Evolutionary conservation across 345 rosid species (phyloP).

Genomic region (Ceriops zippeliana): DNA sequence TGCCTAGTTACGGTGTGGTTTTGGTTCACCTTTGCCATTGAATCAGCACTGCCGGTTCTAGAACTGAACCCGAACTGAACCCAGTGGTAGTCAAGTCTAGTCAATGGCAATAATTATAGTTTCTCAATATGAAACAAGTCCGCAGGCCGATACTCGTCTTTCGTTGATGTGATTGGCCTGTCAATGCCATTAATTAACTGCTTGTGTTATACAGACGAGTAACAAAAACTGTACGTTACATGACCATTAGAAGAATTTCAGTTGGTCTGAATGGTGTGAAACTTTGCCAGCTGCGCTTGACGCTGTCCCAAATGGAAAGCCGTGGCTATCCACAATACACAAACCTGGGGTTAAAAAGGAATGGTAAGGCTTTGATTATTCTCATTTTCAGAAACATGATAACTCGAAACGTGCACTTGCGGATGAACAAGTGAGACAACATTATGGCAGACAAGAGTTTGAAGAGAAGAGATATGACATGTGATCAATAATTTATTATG

Average conservation of each 20-base stretch:
- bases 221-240: too few relatives aligned
- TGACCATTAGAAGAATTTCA: slow-evolving; percentile 11
- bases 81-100: too few relatives aligned
- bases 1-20: too few relatives aligned
- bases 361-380: slow-evolving; percentile 1
- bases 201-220: not conserved
- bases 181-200: not conserved
- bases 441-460: not conserved
- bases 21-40: too few relatives aligned
- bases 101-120: too few relatives aligned
- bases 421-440: not conserved
- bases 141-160: too few relatives aligned
- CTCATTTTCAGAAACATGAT: not conserved
- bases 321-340: slow-evolving; percentile 66
- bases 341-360: slow-evolving; percentile 41
- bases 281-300: slow-evolving; percentile 65
- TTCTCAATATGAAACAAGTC: too few relatives aligned
- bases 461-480: not conserved
- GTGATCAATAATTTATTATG: not conserved
- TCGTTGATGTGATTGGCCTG: too few relatives aligned
- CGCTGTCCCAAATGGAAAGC: slow-evolving; percentile 70
- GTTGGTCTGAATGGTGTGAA: slow-evolving; percentile 32
- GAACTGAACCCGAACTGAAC: too few relatives aligned
- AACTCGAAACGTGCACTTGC: not conserved
- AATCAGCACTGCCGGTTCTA: too few relatives aligned